A percentile compares a stretch with the other conserved stretches of the same genome.
Evolutionary conservation across 208 protist species (phyloP).

Genomic region (Trypanosoma congolense): DNA sequence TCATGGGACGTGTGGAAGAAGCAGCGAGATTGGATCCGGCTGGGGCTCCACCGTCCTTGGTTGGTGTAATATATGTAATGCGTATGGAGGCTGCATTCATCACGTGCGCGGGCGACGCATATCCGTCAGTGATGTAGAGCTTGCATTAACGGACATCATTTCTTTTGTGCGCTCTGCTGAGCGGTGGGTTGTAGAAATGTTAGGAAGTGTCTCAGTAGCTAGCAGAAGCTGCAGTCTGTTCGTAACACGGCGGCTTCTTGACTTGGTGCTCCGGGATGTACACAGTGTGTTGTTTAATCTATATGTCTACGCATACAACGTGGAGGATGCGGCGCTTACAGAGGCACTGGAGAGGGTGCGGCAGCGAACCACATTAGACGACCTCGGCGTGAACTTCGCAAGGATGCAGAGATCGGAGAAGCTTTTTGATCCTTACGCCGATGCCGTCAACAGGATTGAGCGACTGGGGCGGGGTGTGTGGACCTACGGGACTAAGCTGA

Average conservation of each 20-base stretch:
- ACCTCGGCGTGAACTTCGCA: conserved; percentile 75
- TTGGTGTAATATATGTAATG: conserved; percentile 61
- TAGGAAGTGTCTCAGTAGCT: conserved; percentile 24
- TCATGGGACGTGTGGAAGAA: conserved; percentile 66
- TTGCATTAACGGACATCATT: conserved; percentile 66
- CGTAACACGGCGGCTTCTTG: conserved; percentile 54
- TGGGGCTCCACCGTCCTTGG: conserved; percentile 32
- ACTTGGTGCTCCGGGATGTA: conserved; percentile 55
- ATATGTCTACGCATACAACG: conserved; percentile 55
- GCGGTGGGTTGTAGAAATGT: conserved; percentile 52
- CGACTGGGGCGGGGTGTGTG: conserved; percentile 35
- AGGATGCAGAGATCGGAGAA: conserved; percentile 43
- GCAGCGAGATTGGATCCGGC: conserved; percentile 47
- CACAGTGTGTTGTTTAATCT: conserved; percentile 63
- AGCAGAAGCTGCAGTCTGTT: conserved; percentile 32
- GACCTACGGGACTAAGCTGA: conserved; percentile 56
- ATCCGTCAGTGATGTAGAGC: conserved; percentile 41
- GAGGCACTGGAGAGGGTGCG: conserved; percentile 41
- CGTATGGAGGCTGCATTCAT: conserved; percentile 79
- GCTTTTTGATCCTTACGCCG: conserved; percentile 84
- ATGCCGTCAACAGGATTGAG: conserved; percentile 65
- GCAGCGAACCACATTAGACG: conserved; percentile 53
- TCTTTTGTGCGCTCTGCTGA: conserved; percentile 61
- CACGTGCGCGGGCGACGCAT: conserved; percentile 36
- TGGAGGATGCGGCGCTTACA: conserved; percentile 39